Evolutionary conservation across 345 rosid species (phyloP).

Genomic region (Tarenaya hassleriana): DNA sequence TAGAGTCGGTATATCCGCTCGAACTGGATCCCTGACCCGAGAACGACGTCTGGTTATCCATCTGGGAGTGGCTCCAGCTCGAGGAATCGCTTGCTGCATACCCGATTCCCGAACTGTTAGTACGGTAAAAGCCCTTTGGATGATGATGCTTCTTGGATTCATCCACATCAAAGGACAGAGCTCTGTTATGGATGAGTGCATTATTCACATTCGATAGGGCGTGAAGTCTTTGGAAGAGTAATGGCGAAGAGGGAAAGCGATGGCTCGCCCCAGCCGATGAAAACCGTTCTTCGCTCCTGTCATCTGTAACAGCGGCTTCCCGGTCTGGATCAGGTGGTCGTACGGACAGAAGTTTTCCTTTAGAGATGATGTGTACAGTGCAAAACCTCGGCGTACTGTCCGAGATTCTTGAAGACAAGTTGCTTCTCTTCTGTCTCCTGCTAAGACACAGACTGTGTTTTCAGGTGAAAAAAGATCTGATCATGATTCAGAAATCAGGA

Average conservation of each 20-base stretch:
- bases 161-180: slow-evolving; percentile 39
- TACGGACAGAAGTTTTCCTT: slow-evolving; percentile 51
- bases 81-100: slow-evolving; percentile 29
- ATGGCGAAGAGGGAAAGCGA: slow-evolving; percentile 40
- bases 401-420: slow-evolving; percentile 59
- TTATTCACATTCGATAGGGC: slow-evolving; percentile 60
- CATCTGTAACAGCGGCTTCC: slow-evolving; percentile 39
- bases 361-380: slow-evolving; percentile 50
- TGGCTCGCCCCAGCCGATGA: slow-evolving; percentile 39
- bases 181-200: slow-evolving; percentile 37
- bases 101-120: slow-evolving; percentile 31
- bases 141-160: slow-evolving; percentile 29
- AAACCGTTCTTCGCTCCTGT: slow-evolving; percentile 37
- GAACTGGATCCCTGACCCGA: slow-evolving; percentile 44
- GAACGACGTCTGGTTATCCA: slow-evolving; percentile 35
- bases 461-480: background rate
- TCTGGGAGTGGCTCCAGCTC: slow-evolving; percentile 39
- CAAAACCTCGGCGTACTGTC: slow-evolving; percentile 42
- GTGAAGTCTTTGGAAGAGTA: slow-evolving; percentile 49
- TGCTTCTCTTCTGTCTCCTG: slow-evolving; percentile 35
- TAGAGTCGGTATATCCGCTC: slow-evolving; percentile 37
- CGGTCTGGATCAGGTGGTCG: slow-evolving; percentile 47
- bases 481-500: background rate
- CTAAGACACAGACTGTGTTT: background rate
- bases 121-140: slow-evolving; percentile 30